These are phyloP conservation scores for Sanguinoderma infundibulare DNA, from an alignment of 1,284 basidiomycete genomes.

Conservation along the genomic window DNA sequence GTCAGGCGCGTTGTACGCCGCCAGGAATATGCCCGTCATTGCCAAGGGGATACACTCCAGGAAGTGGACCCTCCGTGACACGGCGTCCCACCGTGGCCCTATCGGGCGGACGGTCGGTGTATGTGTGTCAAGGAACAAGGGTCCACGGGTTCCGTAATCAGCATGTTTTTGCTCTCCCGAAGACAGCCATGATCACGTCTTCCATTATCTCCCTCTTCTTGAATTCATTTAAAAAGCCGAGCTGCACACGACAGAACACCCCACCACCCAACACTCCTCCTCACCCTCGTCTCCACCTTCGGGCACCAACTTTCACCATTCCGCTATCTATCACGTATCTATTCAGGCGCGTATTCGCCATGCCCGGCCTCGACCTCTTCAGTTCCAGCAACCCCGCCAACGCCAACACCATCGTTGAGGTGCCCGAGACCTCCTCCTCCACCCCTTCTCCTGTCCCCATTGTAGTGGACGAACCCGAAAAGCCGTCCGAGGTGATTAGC, in stretches of 20 bases:
- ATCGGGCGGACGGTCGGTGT: not conserved
- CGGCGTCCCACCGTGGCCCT: not conserved
- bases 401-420: constrained; percentile 26
- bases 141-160: not conserved
- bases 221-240: constrained; percentile 2
- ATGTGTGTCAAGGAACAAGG: not conserved
- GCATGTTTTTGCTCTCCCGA: not conserved
- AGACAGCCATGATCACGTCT: not conserved
- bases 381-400: constrained; percentile 32
- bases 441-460: constrained; percentile 12
- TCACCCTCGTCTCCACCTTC: constrained; percentile 3
- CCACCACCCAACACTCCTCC: constrained; percentile 2
- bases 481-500: constrained; percentile 4
- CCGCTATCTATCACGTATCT: constrained; percentile 20
- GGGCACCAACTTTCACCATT: constrained; percentile 1
- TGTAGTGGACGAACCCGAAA: constrained; percentile 20
- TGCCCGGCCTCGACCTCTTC: constrained; percentile 50
- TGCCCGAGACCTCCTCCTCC: constrained; percentile 22
- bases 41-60: not conserved
- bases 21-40: not conserved
- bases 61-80: not conserved
- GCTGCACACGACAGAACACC: not conserved
- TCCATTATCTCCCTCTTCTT: not conserved
- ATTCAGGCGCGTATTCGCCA: constrained; percentile 22
- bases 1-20: not conserved